Evolutionary conservation across 2,329 filamentous ascomycete species (phyloP).

Genomic region (Fonsecaea multimorphosa): DNA sequence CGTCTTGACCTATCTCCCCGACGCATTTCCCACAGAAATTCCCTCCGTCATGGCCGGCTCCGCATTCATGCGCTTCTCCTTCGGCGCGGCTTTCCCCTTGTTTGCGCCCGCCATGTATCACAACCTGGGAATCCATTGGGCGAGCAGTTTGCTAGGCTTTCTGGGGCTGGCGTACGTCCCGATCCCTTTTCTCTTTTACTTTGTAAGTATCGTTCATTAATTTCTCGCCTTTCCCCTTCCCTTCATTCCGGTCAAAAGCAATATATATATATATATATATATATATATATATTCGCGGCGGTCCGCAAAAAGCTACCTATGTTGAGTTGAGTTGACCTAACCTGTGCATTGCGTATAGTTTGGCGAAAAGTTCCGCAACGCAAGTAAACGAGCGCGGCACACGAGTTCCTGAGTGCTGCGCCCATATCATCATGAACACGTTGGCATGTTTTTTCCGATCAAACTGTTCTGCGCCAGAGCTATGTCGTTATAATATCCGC

Average conservation of each 20-base stretch:
- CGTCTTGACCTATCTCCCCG: slow-evolving; percentile 39
- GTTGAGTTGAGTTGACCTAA: too few relatives aligned
- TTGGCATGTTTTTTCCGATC: not conserved
- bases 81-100: slow-evolving; percentile 46
- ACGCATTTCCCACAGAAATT: slow-evolving; percentile 42
- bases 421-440: too few relatives aligned
- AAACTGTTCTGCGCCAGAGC: too few relatives aligned
- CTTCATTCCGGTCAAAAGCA: too few relatives aligned
- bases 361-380: not conserved
- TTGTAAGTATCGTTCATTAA: slow-evolving; percentile 36
- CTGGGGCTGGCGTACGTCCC: slow-evolving; percentile 47
- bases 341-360: not conserved
- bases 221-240: not conserved
- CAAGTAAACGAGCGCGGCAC: not conserved
- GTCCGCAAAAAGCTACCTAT: not conserved
- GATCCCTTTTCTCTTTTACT: slow-evolving; percentile 32
- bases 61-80: slow-evolving; percentile 48
- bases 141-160: slow-evolving; percentile 45
- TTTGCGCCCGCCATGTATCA: slow-evolving; percentile 47
- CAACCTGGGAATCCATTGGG: slow-evolving; percentile 47
- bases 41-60: slow-evolving; percentile 51
- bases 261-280: too few relatives aligned
- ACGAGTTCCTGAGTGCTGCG: not conserved
- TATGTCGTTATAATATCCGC: too few relatives aligned
- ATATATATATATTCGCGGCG: too few relatives aligned